These are phyloP conservation scores for Aspergillus luchuensis DNA, from an alignment of 2,329 filamentous ascomycete genomes.

Conservation along the genomic window DNA sequence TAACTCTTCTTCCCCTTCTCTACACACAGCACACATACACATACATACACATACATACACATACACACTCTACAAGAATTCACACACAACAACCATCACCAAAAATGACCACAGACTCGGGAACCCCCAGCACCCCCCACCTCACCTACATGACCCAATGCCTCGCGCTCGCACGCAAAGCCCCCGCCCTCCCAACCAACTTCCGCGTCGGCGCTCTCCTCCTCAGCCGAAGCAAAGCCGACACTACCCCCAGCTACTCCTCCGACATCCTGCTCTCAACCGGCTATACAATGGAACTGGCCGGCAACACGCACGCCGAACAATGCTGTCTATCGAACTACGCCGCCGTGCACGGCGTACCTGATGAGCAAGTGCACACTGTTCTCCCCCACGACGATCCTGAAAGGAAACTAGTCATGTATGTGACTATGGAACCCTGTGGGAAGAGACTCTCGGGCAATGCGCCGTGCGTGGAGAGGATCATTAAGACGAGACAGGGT, in stretches of 20 bases:
- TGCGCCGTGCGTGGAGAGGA: slow-evolving; percentile 68
- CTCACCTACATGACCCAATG: slow-evolving; percentile 67
- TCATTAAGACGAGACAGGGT: slow-evolving; percentile 56
- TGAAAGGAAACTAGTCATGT: slow-evolving; percentile 62
- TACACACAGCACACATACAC: background rate
- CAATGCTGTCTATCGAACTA: slow-evolving; percentile 83
- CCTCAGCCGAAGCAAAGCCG: slow-evolving; percentile 47
- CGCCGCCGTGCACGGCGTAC: slow-evolving; percentile 36
- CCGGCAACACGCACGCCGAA: slow-evolving; percentile 94
- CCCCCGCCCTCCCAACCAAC: slow-evolving; percentile 84
- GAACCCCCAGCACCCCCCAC: slow-evolving; percentile 32
- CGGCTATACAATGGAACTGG: slow-evolving; percentile 87
- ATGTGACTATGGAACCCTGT: slow-evolving; percentile 79
- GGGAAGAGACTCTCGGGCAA: slow-evolving; percentile 51
- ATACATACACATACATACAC: too few species aligned
- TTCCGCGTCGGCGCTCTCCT: slow-evolving; percentile 95
- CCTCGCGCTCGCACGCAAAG: slow-evolving; percentile 73
- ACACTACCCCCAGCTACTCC: slow-evolving; percentile 20
- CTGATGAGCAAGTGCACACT: slow-evolving; percentile 37
- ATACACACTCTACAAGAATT: background rate
- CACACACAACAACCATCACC: background rate
- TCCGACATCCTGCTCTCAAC: slow-evolving; percentile 66
- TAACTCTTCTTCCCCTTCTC: background rate
- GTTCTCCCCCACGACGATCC: slow-evolving; percentile 44
- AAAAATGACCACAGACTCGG: slow-evolving; percentile 6